Conservation (phyloP, 78 protist genomes). For the Trichosphaerium sp. region DNA sequence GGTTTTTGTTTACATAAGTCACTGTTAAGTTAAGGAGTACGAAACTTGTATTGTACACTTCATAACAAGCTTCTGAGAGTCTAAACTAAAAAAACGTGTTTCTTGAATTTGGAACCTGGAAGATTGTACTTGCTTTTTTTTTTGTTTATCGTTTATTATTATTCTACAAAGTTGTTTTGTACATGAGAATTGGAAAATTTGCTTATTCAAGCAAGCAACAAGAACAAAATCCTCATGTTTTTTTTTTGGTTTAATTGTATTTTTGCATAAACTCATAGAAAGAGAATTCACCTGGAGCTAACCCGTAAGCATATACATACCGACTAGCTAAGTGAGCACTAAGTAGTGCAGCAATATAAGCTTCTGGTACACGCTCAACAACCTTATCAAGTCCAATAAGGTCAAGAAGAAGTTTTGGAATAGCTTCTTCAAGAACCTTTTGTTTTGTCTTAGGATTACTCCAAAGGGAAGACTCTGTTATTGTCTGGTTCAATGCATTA, state of each 20-base stretch:
- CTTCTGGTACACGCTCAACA: slow-evolving; percentile 65
- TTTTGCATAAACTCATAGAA: slow-evolving; percentile 57
- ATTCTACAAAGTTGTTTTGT: no score
- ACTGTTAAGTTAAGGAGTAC: no score
- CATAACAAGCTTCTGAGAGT: no score
- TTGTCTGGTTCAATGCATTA: slow-evolving; percentile 14
- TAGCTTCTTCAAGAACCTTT: slow-evolving; percentile 14
- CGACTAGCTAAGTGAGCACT: slow-evolving; percentile 47
- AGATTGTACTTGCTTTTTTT: no score
- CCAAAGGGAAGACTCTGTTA: slow-evolving; percentile 29
- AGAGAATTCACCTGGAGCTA: slow-evolving; percentile 52
- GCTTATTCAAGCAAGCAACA: no score
- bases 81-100: no score
- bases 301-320: slow-evolving; percentile 69
- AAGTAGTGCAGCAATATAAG: slow-evolving; percentile 65
- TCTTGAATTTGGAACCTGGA: no score
- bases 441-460: slow-evolving; percentile 16
- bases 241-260: not conserved
- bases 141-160: no score
- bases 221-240: no score
- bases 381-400: slow-evolving; percentile 30
- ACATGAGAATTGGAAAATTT: no score
- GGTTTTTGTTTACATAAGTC: no score
- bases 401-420: slow-evolving; percentile 23
- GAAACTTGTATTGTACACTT: no score